A percentile compares a stretch with the other conserved stretches of the same genome.
phyloP scores from a whole-genome alignment of 129 eudicot genomes.

The Tagetes erecta region DNA sequence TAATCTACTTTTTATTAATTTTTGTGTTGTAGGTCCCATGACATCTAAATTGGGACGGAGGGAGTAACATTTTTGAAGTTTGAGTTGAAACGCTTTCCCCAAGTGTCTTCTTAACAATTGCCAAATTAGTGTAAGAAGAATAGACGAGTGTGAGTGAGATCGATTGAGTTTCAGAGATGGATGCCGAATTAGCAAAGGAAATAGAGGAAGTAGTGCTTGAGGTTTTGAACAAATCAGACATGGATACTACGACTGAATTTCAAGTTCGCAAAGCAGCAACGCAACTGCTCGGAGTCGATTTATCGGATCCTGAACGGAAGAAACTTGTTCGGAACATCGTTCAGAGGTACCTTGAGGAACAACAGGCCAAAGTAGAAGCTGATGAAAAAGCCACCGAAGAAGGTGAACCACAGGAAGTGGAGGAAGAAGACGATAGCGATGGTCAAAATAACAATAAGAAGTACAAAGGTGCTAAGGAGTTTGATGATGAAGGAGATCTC shows the following conservation, averaged over 20 bases:
- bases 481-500: conserved; percentile 88
- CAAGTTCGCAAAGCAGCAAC: conserved; percentile 73
- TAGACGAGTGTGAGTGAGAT: not conserved
- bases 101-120: not conserved
- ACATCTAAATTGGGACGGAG: too few relatives aligned
- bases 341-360: conserved; percentile 58
- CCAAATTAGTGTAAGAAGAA: not conserved
- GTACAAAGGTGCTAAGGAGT: conserved; percentile 50
- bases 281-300: conserved; percentile 64
- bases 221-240: conserved; percentile 55
- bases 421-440: conserved; percentile 39
- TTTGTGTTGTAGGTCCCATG: too few relatives aligned
- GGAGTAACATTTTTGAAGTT: too few relatives aligned
- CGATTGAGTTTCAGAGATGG: conserved; percentile 35
- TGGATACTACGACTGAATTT: conserved; percentile 73
- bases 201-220: conserved; percentile 73
- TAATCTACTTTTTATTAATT: too few relatives aligned
- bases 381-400: conserved; percentile 26
- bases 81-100: not conserved
- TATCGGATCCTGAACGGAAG: conserved; percentile 62
- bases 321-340: conserved; percentile 66
- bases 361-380: conserved; percentile 39
- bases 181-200: conserved; percentile 36
- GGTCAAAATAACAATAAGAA: conserved; percentile 33
- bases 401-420: conserved; percentile 21